phyloP scores from a whole-genome alignment of 257 asterid species.

The Nicotiana otophora region DNA sequence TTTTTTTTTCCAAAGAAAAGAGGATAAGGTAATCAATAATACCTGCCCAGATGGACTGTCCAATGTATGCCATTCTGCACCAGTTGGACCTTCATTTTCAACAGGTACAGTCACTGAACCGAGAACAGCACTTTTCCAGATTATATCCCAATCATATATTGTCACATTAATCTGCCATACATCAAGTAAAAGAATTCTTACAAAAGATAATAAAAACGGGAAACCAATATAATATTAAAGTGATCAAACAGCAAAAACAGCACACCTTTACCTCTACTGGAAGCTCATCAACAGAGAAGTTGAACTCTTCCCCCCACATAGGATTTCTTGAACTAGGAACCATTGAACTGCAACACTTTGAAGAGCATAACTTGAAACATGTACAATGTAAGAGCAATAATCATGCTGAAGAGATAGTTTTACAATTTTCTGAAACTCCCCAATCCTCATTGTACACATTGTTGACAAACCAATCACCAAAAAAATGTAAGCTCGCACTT shows the following conservation, averaged over 20 bases:
- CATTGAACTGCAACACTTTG: conserved; percentile 66
- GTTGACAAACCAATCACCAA: neutral
- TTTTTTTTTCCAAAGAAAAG: neutral
- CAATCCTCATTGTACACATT: neutral
- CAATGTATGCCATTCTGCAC: conserved; percentile 74
- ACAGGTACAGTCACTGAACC: conserved; percentile 68
- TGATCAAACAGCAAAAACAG: neutral
- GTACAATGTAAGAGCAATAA: neutral
- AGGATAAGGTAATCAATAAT: conserved; percentile 10
- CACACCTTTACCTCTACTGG: conserved; percentile 58
- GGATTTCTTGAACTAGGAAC: conserved; percentile 98
- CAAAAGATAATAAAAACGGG: neutral
- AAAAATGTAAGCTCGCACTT: neutral
- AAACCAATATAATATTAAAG: neutral
- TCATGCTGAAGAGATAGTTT: neutral
- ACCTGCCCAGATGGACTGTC: conserved; percentile 92
- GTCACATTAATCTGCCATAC: conserved; percentile 69
- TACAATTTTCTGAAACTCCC: neutral
- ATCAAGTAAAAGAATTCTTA: conserved; percentile 25
- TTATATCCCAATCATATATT: conserved; percentile 82
- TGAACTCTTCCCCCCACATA: conserved; percentile 93
- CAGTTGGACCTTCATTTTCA: conserved; percentile 69
- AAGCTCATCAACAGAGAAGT: conserved; percentile 77
- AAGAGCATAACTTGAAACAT: conserved; percentile 8
- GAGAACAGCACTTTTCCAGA: conserved; percentile 86